These are phyloP conservation scores for Botrytis fragariae DNA, from an alignment of 2,329 filamentous ascomycete genomes.

Conservation along the genomic window DNA sequence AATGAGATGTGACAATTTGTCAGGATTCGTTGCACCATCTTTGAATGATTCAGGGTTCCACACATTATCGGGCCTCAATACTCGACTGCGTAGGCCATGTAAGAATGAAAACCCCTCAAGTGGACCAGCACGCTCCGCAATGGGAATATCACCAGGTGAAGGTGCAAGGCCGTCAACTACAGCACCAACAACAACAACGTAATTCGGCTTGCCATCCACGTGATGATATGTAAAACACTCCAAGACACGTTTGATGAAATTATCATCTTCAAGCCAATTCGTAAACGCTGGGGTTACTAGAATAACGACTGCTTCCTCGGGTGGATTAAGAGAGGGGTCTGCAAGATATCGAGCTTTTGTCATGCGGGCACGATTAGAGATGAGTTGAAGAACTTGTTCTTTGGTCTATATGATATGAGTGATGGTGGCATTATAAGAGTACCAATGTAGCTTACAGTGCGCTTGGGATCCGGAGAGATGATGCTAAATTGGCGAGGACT, in stretches of 20 bases:
- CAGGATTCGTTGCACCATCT: background rate
- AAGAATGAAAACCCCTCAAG: conserved; percentile 51
- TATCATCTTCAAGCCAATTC: conserved; percentile 33
- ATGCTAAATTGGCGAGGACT: conserved; percentile 20
- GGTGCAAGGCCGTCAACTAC: conserved; percentile 54
- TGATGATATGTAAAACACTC: conserved; percentile 18
- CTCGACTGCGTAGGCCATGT: conserved; percentile 42
- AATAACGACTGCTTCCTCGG: conserved; percentile 33
- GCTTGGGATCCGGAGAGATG: conserved; percentile 15
- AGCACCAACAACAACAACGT: conserved; percentile 48
- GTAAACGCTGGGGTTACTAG: conserved; percentile 38
- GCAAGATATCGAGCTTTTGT: background rate
- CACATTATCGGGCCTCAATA: conserved; percentile 38
- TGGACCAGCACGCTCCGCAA: conserved; percentile 21
- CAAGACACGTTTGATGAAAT: conserved; percentile 35
- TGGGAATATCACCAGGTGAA: conserved; percentile 14
- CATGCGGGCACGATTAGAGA: background rate
- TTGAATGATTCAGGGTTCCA: conserved; percentile 1
- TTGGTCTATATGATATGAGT: conserved; percentile 18
- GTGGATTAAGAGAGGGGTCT: background rate
- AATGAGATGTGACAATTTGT: conserved; percentile 28
- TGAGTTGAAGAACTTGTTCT: background rate
- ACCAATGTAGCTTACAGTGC: conserved; percentile 8
- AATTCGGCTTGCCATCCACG: background rate
- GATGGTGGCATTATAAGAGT: background rate